Percentiles rank a stretch among this genome's conserved stretches.
Evolutionary conservation across 164 flowering plant species (phyloP).

Genomic region (Stephania yunnanensis): DNA sequence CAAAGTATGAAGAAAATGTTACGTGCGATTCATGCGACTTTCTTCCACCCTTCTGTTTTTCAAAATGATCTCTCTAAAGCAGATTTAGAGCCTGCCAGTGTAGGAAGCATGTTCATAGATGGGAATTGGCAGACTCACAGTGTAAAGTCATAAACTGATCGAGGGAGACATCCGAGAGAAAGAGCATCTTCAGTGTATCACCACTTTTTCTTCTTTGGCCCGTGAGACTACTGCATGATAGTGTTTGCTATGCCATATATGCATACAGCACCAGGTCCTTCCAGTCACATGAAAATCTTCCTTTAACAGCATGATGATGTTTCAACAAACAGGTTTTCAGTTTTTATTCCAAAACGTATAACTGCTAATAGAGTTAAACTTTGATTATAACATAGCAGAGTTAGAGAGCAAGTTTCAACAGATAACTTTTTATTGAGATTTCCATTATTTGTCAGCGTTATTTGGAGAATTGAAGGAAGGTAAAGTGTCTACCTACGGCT

Average conservation of each 20-base stretch:
- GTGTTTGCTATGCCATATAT: background rate
- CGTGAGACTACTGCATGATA: background rate
- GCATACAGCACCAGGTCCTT: background rate
- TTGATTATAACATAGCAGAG: background rate
- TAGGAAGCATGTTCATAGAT: background rate
- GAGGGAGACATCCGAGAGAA: background rate
- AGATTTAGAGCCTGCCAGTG: background rate
- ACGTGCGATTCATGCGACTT: background rate
- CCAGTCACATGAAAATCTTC: background rate
- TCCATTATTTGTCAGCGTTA: background rate
- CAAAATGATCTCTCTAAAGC: background rate
- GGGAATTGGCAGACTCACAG: background rate
- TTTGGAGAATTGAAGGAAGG: background rate
- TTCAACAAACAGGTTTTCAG: background rate
- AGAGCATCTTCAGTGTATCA: background rate
- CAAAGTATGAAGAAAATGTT: background rate
- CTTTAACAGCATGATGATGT: background rate
- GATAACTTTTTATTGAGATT: background rate
- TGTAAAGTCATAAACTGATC: background rate
- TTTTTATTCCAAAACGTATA: background rate
- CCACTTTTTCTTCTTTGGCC: background rate
- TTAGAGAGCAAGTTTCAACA: background rate
- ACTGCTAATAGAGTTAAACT: background rate
- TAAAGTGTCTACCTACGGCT: background rate
- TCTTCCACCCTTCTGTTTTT: background rate